A percentile compares a stretch with the other conserved stretches of the same genome.
Conservation (phyloP, 768 basidiomycete species). For the Pleurotus tuoliensis region DNA sequence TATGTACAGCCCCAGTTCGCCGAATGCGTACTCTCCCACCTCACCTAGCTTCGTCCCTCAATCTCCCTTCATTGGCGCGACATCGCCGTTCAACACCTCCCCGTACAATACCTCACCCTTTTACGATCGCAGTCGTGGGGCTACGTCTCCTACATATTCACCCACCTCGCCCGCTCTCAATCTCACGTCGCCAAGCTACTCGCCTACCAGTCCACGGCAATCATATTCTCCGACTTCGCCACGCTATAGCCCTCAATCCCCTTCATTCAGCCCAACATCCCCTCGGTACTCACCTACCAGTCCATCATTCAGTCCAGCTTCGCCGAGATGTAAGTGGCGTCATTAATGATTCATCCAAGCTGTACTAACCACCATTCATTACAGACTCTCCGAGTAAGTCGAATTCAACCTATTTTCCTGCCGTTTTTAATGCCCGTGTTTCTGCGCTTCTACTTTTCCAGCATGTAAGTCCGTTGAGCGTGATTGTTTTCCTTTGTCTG, state of each 20-base stretch:
- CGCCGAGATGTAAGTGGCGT: conserved; percentile 62
- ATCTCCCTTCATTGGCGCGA: conserved; percentile 79
- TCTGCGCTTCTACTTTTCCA: conserved; percentile 17
- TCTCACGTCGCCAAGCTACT: conserved; percentile 79
- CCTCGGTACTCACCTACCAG: conserved; percentile 88
- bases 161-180: conserved; percentile 84
- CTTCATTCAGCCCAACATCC: conserved; percentile 87
- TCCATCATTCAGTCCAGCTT: conserved; percentile 90
- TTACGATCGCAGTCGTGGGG: conserved; percentile 55
- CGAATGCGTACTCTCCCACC: conserved; percentile 83
- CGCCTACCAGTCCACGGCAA: conserved; percentile 81
- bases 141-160: conserved; percentile 82
- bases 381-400: conserved; percentile 70
- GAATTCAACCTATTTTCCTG: no score
- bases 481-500: conserved; percentile 9
- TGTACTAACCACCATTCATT: no score
- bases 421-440: no score
- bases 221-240: conserved; percentile 86
- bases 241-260: conserved; percentile 84
- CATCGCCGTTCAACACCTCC: conserved; percentile 78
- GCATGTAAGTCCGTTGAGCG: conserved; percentile 52
- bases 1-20: conserved; percentile 89
- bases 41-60: conserved; percentile 83
- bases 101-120: conserved; percentile 85
- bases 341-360: no score